Evolutionary conservation across 2,329 filamentous ascomycete species (phyloP), one percentile per base, ranked within the genome.

Genomic region (Aspergillus ibericus): DNA sequence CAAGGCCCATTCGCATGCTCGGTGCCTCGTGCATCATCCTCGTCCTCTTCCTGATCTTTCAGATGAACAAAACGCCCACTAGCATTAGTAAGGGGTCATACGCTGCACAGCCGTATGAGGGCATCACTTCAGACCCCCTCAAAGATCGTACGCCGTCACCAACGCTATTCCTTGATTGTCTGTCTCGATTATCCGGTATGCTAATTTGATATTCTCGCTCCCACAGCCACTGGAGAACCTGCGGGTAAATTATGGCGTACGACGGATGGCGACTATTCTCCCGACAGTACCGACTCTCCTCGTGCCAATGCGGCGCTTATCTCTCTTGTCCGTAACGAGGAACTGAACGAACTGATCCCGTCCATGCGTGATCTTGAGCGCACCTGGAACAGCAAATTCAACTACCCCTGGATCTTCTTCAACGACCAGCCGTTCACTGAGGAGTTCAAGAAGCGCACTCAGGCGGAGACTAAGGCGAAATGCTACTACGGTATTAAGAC

Each of bases 321-420:
- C 65, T 90, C 92, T 20, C 85, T 99, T 36, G 95, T 99, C 56
- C 88, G 95, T 61, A 99, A 99, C 71, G 87, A 91, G 72, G 95
- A 99, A 80, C 80, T 97, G 27, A 79, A 86, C 20, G 90, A 89
- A 48, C 90, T 99, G 81, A 81, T 98, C 25, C 85, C 88, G 72
- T 92, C 92, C 25, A 99, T 99, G 91, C 78, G 78, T 56, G 93
- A 99, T 71, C 83, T 99, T 60, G 95, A 99, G 79, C 82, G 89
- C 65, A 98, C 93, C 1, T 99, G 93, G 92, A 99, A 99, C 72
- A 82, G 86, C 82, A 99, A 99, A 73, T 99, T 98, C 85, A 99
- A 99, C 81, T 99, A 99, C 73, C 95, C 95, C 0, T 99, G 95
- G 92, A 97, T 92, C 8, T 99, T 99, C 76, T 96, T 99, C 83